A percentile compares a stretch with the other conserved stretches of the same genome.
These are phyloP conservation scores for Chaetomium tenue DNA, from an alignment of 495 filamentous ascomycete genomes.

Conservation along the genomic window DNA sequence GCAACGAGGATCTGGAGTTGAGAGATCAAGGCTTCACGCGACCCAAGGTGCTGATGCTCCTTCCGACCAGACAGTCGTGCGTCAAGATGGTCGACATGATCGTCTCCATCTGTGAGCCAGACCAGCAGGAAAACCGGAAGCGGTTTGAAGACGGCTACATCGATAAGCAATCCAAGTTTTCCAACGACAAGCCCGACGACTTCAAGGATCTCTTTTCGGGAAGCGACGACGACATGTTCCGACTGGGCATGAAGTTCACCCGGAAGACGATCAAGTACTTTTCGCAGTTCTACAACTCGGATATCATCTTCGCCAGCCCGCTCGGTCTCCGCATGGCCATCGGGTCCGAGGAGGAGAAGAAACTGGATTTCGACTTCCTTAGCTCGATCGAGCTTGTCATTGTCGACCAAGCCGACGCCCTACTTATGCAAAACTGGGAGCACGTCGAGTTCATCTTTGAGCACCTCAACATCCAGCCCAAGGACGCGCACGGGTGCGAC, in stretches of 20 bases:
- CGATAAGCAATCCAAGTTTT: slow-evolving; percentile 61
- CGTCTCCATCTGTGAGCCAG: slow-evolving; percentile 67
- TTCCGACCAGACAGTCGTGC: slow-evolving; percentile 84
- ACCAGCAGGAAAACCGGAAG: slow-evolving; percentile 93
- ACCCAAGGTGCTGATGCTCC: slow-evolving; percentile 84
- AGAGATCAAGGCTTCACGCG: slow-evolving; percentile 95
- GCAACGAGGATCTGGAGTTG: slow-evolving; percentile 65
- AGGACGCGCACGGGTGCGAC: slow-evolving; percentile 88
- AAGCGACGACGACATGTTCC: slow-evolving; percentile 96
- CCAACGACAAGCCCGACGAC: slow-evolving; percentile 75
- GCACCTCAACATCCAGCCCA: slow-evolving; percentile 87
- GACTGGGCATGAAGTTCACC: slow-evolving; percentile 89
- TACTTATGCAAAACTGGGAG: slow-evolving; percentile 98
- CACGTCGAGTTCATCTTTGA: slow-evolving; percentile 87
- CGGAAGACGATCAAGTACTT: slow-evolving; percentile 94
- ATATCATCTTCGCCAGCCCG: slow-evolving; percentile 88
- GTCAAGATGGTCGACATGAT: slow-evolving; percentile 74
- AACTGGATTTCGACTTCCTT: slow-evolving; percentile 85
- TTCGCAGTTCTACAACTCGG: slow-evolving; percentile 91
- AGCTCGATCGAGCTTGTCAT: slow-evolving; percentile 88
- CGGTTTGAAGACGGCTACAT: slow-evolving; percentile 81
- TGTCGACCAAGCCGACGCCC: slow-evolving; percentile 87
- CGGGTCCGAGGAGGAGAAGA: slow-evolving; percentile 68
- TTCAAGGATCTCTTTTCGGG: slow-evolving; percentile 88
- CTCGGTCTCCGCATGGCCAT: slow-evolving; percentile 87